Conservation (phyloP, 345 rosid genomes). For the Gossypium australe region DNA sequence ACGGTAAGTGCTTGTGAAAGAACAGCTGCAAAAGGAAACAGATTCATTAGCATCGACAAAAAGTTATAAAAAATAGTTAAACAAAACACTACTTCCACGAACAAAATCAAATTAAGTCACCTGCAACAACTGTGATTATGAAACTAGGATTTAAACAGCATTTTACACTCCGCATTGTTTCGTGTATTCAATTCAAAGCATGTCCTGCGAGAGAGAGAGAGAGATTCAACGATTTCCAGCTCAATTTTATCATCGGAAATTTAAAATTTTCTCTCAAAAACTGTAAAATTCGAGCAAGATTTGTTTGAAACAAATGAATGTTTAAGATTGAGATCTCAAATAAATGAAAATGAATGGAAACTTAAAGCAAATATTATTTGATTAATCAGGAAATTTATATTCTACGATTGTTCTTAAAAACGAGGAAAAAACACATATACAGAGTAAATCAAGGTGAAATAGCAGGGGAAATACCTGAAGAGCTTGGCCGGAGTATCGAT, state of each 20-base stretch:
- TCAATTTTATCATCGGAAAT: neutral
- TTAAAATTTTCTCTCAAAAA: neutral
- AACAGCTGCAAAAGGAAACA: slow-evolving; percentile 35
- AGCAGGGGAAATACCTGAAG: neutral
- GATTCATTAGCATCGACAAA: neutral
- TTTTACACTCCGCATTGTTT: slow-evolving; percentile 28
- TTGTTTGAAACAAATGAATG: neutral
- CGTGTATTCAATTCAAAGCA: neutral
- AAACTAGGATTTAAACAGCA: slow-evolving; percentile 17
- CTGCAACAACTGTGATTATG: slow-evolving; percentile 26
- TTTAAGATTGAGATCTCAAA: neutral
- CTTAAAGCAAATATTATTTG: neutral
- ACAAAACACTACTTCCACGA: neutral
- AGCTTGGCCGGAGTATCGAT: neutral
- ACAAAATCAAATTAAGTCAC: slow-evolving; percentile 16
- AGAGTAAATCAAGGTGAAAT: neutral
- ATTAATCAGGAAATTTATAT: neutral
- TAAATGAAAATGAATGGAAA: neutral
- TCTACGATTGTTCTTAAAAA: neutral
- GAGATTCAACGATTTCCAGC: neutral
- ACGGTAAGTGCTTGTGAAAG: slow-evolving; percentile 29
- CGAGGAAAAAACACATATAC: too few relatives aligned
- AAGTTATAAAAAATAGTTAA: neutral
- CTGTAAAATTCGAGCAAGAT: neutral
- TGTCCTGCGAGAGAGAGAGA: neutral